A percentile compares a stretch with the other conserved stretches of the same genome.
phyloP scores from a whole-genome alignment of 208 protist genomes.

The Leishmania gerbilli region DNA sequence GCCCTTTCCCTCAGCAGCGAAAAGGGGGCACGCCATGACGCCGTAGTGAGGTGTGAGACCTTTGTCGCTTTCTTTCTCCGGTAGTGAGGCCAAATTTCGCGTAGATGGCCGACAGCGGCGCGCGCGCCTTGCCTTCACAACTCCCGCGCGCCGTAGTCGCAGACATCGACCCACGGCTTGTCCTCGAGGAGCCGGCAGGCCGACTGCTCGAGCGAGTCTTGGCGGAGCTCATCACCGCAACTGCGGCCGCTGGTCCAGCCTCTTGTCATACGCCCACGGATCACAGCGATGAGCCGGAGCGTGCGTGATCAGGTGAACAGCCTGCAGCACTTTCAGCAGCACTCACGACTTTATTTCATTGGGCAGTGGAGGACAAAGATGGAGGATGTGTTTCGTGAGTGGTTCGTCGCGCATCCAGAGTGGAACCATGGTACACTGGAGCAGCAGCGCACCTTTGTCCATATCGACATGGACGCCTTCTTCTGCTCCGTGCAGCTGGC shows the following conservation, averaged over 20 bases:
- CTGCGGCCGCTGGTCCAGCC: neutral
- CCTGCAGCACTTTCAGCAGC: conserved; percentile 85
- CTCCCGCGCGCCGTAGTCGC: conserved; percentile 37
- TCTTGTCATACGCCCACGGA: neutral
- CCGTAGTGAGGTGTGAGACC: neutral
- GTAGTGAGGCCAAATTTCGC: neutral
- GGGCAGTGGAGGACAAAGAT: conserved; percentile 89
- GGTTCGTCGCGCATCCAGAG: conserved; percentile 61
- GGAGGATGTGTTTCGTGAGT: conserved; percentile 64
- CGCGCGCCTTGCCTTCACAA: conserved; percentile 15
- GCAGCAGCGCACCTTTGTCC: conserved; percentile 70
- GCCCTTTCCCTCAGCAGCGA: too few relatives aligned
- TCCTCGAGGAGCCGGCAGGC: conserved; percentile 40
- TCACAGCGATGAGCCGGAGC: conserved; percentile 20
- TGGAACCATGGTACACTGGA: conserved; percentile 72
- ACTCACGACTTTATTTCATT: conserved; percentile 94
- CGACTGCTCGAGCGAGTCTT: conserved; percentile 36
- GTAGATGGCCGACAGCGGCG: neutral
- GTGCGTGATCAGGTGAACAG: conserved; percentile 72
- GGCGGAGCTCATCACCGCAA: conserved; percentile 22
- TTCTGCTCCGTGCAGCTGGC: conserved; percentile 92
- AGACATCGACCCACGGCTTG: conserved; percentile 46
- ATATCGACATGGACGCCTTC: conserved; percentile 96
- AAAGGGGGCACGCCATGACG: neutral
- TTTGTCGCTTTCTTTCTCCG: neutral